phyloP scores from a whole-genome alignment of 345 rosid species.

The Hirschfeldia incana region DNA sequence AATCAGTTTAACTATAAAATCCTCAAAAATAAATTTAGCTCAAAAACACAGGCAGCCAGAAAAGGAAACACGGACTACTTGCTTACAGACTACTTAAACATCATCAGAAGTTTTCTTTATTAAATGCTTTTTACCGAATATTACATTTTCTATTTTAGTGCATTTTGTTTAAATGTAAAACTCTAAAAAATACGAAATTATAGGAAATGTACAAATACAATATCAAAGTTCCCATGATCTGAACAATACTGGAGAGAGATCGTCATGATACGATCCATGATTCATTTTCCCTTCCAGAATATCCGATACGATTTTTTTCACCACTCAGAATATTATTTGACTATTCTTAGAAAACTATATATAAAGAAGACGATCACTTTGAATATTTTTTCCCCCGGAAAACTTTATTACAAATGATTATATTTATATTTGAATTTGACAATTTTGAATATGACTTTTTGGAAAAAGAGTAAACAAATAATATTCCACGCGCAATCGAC shows the following conservation, averaged over 20 bases:
- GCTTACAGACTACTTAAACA: neutral
- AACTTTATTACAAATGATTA: neutral
- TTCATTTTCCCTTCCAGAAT: neutral
- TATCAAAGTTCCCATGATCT: slow-evolving; percentile 14
- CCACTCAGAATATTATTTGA: slow-evolving; percentile 31
- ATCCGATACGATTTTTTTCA: slow-evolving; percentile 24
- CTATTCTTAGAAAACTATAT: slow-evolving; percentile 5
- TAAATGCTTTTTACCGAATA: neutral
- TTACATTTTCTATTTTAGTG: slow-evolving; percentile 3
- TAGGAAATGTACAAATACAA: neutral
- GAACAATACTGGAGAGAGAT: slow-evolving; percentile 33
- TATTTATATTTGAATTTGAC: neutral
- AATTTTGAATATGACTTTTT: slow-evolving; percentile 25
- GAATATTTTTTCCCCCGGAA: neutral
- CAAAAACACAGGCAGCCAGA: neutral
- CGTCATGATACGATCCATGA: slow-evolving; percentile 31
- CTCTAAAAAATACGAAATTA: neutral
- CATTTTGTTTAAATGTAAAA: neutral
- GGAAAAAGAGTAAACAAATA: slow-evolving; percentile 31
- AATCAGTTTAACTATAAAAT: neutral
- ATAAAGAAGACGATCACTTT: neutral
- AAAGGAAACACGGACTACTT: neutral
- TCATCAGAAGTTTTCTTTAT: neutral
- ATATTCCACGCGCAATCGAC: slow-evolving; percentile 40
- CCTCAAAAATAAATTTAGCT: neutral